Evolutionary conservation across 2,329 filamentous ascomycete species (phyloP), one percentile per base, ranked within the genome.

Genomic region (Fusarium aywerte): DNA sequence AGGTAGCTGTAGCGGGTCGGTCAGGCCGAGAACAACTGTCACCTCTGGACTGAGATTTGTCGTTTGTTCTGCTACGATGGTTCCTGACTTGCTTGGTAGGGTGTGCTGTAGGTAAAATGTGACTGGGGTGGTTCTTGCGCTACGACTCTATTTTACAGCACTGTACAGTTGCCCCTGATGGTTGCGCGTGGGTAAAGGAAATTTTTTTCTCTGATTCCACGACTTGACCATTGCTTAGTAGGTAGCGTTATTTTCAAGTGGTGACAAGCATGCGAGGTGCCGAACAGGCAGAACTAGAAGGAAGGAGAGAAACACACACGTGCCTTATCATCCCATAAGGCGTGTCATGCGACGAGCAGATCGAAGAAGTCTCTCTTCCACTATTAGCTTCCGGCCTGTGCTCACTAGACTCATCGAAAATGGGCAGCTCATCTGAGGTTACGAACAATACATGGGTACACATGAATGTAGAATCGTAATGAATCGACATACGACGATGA

Each of bases 251-350:
- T n/a, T 53, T 56, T 44, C 56, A 47, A 55, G 58, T 52, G 21
- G 15, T 23, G 39, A 53, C 53, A 38, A 21, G 25, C 36, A 54
- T 56, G 50, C 40, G 31, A 51, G 54, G 56, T 55, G 40, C 42
- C 52, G 51, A 50, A 52, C 49, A 53, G 44, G 53, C 33, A 27
- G 31, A 31, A 20, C 29, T 7, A 43, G 25, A 43, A 42, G 11
- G 10, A 42, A 52, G 20, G n/a, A 38, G 47, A 51, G 43, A 33
- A 58, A 44, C 13, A 40, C 23, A 62, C 61, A 54, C 55, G 60
- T 65, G 62, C 40, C 40, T 29, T 48, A 67, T 73, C 71, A 72
- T 60, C 58, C 67, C 69, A 73, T 68, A 36, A 31, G 33, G 44
- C 48, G 39, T 71, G 60, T 73, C 71, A 72, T 72, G 60, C 65